Base-by-base conservation (phyloP, 352 stramenopile species). In the Pythium plurisporium region DNA sequence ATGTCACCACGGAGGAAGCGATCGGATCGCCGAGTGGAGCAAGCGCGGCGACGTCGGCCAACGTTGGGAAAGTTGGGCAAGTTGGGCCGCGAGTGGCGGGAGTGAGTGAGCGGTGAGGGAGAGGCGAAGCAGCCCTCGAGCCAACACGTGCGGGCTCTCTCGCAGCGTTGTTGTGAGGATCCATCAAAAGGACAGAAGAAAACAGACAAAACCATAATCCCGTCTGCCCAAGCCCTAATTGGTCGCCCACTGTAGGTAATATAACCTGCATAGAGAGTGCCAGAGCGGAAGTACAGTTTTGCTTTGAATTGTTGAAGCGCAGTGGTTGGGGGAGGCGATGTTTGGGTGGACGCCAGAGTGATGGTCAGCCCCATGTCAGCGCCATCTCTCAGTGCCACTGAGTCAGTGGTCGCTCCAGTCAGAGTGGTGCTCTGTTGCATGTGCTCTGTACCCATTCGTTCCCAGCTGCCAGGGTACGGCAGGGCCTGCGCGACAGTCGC, bases 1-100 rank as follows among this genome's bases (percentile, higher is more conserved):
- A 90, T 88, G 46, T 15, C 26, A 5, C n/a, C 22, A 31, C 23
- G 38, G 23, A 27, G 38, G 38, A 12, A 23, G 38, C 15, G n/a
- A 23, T 20, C 10, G 22, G 5, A 8, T 31, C 22, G 36, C 10
- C 36, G 25, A 55, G 33, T 33, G 53, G 19, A 38, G 30, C 40
- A 53, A 53, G 40, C 19, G 27, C 44, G 40, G 40, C 44, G 27
- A 40, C 11, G 19, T 20, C 22, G 3, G 11, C 29, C 27, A 19
- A 31, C 20, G 45, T 30, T 53, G 38, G 38, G 6, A 9, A 44
- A 7, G 4, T 25, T 11, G 9, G n/a, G 4, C 38, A 9, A 44
- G 26, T 20, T 5, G n/a, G 30, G 42, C 22, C 4, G 44, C 22
- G 5, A 20, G 42, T 11, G 22, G 44, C 8, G 44, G 20, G 33